A percentile compares a stretch with the other conserved stretches of the same genome.
phyloP scores from a whole-genome alignment of 1,139 yeast species.

The Protomyces arabidopsidicola region DNA sequence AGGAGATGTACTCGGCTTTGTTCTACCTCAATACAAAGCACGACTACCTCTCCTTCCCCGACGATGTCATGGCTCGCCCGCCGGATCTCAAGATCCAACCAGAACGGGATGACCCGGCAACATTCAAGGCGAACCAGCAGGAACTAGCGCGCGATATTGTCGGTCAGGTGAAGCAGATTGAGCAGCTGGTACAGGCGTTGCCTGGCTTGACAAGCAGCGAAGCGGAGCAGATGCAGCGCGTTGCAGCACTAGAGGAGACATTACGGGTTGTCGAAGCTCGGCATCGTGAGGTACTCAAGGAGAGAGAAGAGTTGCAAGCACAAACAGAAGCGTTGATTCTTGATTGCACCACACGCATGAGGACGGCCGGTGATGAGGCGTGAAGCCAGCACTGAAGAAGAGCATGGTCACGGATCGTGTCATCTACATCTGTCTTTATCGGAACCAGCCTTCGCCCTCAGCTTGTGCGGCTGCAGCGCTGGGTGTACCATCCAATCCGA shows the following conservation, averaged over 20 bases:
- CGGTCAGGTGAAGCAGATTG: constrained; percentile 77
- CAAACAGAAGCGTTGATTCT: not conserved
- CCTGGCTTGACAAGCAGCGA: constrained; percentile 92
- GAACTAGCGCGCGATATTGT: constrained; percentile 75
- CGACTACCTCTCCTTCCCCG: constrained; percentile 50
- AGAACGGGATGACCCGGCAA: constrained; percentile 4
- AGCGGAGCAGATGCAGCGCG: constrained; percentile 61
- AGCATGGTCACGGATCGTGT: too few species aligned
- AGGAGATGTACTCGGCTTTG: constrained; percentile 37
- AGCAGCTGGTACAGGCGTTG: constrained; percentile 75
- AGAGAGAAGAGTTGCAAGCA: not conserved
- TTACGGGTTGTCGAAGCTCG: constrained; percentile 37
- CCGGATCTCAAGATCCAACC: constrained; percentile 5
- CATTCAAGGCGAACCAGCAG: constrained; percentile 38
- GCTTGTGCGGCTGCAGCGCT: not conserved
- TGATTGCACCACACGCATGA: not conserved
- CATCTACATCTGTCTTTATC: not conserved
- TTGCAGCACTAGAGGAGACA: constrained; percentile 60
- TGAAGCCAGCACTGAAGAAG: not conserved
- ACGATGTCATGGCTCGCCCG: constrained; percentile 46
- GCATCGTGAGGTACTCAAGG: not conserved
- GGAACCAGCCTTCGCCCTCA: not conserved
- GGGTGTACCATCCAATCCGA: not conserved
- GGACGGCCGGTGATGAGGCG: not conserved
- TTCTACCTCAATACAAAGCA: constrained; percentile 76